Evolutionary conservation across 2,329 filamentous ascomycete genomes (phyloP).

Genomic region (Xylariaceae sp.): DNA sequence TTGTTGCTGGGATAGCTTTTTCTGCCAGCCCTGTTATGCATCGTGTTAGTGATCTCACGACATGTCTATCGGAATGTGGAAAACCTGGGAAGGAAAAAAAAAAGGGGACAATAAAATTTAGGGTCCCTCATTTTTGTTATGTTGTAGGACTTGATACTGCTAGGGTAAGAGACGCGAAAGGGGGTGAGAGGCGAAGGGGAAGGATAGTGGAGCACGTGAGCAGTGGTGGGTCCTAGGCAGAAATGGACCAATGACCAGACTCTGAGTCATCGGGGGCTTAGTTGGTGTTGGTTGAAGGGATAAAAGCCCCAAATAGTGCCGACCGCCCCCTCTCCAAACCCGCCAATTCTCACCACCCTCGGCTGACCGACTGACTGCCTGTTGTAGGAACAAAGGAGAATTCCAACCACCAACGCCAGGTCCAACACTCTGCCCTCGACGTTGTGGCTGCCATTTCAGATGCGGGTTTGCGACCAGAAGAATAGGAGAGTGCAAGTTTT

Average conservation of each 20-base stretch:
- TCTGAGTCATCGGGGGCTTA: conserved; percentile 33
- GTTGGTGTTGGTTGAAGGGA: conserved; percentile 41
- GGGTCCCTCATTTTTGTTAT: too few species aligned
- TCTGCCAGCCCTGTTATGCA: conserved; percentile 82
- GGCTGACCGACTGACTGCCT: conserved; percentile 36
- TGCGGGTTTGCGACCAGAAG: too few species aligned
- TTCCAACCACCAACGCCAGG: conserved; percentile 15
- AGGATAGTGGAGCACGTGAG: conserved; percentile 34
- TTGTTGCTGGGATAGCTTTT: conserved; percentile 82
- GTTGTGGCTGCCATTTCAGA: too few species aligned
- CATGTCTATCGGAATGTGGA: neutral
- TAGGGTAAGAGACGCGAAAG: conserved; percentile 19
- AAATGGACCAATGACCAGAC: conserved; percentile 28
- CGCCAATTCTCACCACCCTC: conserved; percentile 47
- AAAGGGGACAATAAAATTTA: too few species aligned
- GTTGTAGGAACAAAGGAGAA: conserved; percentile 22
- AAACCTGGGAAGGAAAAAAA: neutral
- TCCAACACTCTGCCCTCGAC: neutral
- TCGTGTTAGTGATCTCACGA: conserved; percentile 23
- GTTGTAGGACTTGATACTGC: neutral
- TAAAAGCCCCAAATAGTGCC: conserved; percentile 65
- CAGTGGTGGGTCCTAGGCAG: neutral
- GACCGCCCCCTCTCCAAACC: conserved; percentile 51
- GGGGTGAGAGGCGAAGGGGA: conserved; percentile 12
- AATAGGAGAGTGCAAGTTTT: neutral